Percentiles rank a stretch among this genome's conserved stretches.
Conservation (phyloP, 306 rosid species). For the Phaseolus lunatus region DNA sequence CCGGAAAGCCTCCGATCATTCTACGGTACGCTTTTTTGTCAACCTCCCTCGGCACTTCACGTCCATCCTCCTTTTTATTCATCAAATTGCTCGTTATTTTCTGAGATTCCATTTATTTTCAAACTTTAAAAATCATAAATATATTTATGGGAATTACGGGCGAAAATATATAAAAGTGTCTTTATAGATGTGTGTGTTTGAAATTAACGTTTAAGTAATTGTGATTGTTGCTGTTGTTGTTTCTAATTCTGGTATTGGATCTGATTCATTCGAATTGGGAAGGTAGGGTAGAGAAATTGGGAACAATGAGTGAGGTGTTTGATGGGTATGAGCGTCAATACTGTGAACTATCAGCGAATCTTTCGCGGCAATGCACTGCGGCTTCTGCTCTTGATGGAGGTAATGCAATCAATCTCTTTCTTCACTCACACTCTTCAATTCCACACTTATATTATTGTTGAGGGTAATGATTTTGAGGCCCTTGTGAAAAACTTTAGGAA, state of each 20-base stretch:
- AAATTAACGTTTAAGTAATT: constrained; percentile 19
- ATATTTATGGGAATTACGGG: neutral
- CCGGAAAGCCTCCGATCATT: constrained; percentile 20
- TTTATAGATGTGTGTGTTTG: neutral
- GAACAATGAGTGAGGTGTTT: constrained; percentile 52
- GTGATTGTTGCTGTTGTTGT: neutral
- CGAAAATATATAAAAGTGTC: neutral
- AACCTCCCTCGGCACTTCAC: neutral
- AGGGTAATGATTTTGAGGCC: neutral
- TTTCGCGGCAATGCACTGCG: constrained; percentile 57
- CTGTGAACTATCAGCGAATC: constrained; percentile 62
- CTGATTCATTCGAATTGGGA: constrained; percentile 36
- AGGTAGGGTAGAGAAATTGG: constrained; percentile 36
- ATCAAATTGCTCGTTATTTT: neutral
- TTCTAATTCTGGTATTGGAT: constrained; percentile 2
- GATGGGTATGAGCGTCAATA: constrained; percentile 63
- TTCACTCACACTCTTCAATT: neutral
- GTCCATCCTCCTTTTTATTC: neutral
- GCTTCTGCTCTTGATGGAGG: constrained; percentile 61
- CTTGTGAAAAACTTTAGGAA: neutral
- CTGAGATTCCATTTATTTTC: constrained; percentile 19
- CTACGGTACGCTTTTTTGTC: constrained; percentile 4
- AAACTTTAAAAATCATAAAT: neutral
- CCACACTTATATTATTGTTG: neutral
- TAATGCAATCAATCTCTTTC: constrained; percentile 21